These are phyloP conservation scores for Verticillium tricorpus DNA, from an alignment of 2,329 filamentous ascomycete genomes.

Conservation along the genomic window DNA sequence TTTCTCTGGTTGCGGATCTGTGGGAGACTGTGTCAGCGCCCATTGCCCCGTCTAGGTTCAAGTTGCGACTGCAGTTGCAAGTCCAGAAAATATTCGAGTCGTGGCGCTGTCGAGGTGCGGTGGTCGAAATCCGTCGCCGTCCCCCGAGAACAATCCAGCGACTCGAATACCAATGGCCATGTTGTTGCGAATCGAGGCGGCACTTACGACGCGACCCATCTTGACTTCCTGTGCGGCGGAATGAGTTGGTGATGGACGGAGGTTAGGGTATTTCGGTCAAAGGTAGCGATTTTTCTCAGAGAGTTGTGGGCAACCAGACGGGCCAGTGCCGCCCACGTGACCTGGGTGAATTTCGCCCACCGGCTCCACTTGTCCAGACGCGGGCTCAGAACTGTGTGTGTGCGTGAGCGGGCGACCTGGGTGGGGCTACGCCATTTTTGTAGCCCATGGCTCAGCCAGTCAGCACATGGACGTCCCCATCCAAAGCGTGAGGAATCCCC, in stretches of 20 bases:
- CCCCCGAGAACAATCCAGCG: neutral
- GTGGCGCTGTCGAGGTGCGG: neutral
- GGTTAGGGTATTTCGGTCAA: conserved; percentile 1
- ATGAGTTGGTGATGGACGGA: conserved; percentile 3
- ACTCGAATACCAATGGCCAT: conserved; percentile 1
- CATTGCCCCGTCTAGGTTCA: neutral
- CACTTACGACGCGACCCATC: conserved; percentile 50
- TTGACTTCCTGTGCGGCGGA: conserved; percentile 23
- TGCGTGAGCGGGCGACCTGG: neutral
- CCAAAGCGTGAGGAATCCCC: neutral
- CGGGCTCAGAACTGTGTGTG: neutral
- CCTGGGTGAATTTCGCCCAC: neutral
- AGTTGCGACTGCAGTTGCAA: neutral
- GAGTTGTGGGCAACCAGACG: neutral
- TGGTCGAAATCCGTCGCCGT: neutral
- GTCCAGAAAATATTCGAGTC: neutral
- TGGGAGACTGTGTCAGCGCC: neutral
- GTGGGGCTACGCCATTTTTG: neutral
- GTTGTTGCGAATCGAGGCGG: conserved; percentile 7
- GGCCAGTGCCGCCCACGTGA: neutral
- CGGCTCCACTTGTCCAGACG: neutral
- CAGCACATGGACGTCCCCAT: neutral
- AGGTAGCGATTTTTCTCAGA: neutral
- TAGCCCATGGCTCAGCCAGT: neutral
- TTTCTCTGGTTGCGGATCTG: conserved; percentile 63